These are phyloP conservation scores for Cordia subcordata DNA, from an alignment of 257 asterid species.

Conservation along the genomic window DNA sequence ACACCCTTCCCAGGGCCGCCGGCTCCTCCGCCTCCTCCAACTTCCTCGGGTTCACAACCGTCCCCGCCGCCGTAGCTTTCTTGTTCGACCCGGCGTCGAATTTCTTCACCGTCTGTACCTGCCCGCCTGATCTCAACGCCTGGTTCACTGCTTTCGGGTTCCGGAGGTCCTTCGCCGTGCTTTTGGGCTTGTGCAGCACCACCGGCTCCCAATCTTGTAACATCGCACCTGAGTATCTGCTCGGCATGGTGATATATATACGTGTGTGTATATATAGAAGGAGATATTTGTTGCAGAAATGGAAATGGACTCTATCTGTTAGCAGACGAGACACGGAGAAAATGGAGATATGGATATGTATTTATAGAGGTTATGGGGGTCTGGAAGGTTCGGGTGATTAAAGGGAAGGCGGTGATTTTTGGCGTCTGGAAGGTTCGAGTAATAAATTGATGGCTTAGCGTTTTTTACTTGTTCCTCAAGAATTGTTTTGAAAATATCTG, in stretches of 20 bases:
- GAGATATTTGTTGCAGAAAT: no score
- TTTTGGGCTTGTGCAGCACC: slow-evolving; percentile 32
- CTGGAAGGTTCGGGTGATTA: slow-evolving; percentile 24
- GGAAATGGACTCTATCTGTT: no score
- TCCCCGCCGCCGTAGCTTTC: slow-evolving; percentile 10
- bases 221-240: slow-evolving; percentile 23
- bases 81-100: slow-evolving; percentile 32
- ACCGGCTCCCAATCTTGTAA: slow-evolving; percentile 44
- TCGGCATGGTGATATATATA: slow-evolving; percentile 20
- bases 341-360: not conserved
- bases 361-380: slow-evolving; percentile 1
- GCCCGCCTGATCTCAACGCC: slow-evolving; percentile 35
- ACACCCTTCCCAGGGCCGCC: slow-evolving; percentile 30
- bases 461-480: slow-evolving; percentile 13
- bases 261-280: no score
- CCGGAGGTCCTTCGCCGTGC: slow-evolving; percentile 26
- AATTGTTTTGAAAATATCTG: not conserved
- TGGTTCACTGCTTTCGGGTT: slow-evolving; percentile 37
- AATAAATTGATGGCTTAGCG: not conserved
- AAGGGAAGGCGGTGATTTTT: not conserved
- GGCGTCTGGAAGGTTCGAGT: slow-evolving; percentile 14
- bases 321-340: not conserved
- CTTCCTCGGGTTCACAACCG: slow-evolving; percentile 26
- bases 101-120: slow-evolving; percentile 38
- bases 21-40: slow-evolving; percentile 47